phyloP scores from a whole-genome alignment of 331 rosid species.

The Rosa hybrid region DNA sequence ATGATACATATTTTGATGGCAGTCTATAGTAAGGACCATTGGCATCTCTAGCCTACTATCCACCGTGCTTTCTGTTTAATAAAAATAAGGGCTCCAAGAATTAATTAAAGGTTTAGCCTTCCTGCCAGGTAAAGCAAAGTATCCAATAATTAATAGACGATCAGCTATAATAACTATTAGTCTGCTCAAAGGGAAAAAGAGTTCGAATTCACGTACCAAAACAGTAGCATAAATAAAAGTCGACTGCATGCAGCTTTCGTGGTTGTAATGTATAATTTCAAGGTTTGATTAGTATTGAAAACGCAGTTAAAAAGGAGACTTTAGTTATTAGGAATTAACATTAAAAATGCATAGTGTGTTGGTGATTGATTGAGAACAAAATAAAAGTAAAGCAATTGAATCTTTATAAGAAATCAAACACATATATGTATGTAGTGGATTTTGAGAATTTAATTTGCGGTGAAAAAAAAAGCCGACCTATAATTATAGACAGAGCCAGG shows the following conservation, averaged over 20 bases:
- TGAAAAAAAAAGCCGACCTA: slow-evolving; percentile 10
- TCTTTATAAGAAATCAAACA: background rate
- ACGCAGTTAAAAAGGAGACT: background rate
- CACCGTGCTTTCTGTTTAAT: background rate
- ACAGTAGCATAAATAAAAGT: background rate
- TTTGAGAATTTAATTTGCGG: background rate
- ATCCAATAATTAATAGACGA: slow-evolving; percentile 7
- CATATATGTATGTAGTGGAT: background rate
- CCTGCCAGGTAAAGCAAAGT: slow-evolving; percentile 19
- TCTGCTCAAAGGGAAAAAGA: background rate
- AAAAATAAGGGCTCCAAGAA: background rate
- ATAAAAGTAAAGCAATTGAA: background rate
- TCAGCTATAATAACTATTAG: background rate
- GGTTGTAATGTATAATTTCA: background rate
- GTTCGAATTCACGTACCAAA: background rate
- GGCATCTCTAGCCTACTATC: background rate
- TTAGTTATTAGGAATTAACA: background rate
- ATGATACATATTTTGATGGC: background rate
- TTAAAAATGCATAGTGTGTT: background rate
- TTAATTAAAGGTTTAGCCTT: slow-evolving; percentile 16
- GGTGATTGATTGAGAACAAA: background rate
- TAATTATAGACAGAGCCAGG: background rate
- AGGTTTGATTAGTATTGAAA: background rate
- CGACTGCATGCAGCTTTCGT: background rate
- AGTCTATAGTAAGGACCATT: background rate